phyloP scores from a whole-genome alignment of 345 rosid species.

The Acer saccharum region DNA sequence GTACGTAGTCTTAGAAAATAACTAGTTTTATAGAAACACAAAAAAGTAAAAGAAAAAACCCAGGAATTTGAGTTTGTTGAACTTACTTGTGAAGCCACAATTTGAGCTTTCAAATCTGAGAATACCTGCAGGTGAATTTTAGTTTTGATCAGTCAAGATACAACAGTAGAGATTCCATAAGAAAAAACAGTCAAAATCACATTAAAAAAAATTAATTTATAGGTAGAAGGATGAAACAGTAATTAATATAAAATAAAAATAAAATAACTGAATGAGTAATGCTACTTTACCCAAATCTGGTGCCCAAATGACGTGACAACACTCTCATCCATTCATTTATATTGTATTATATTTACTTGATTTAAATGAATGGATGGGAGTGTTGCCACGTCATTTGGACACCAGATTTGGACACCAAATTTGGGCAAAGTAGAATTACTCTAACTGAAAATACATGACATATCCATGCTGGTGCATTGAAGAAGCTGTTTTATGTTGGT shows the following conservation, averaged over 20 bases:
- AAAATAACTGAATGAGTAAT: too few relatives aligned
- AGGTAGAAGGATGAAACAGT: neutral
- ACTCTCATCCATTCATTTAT: too few relatives aligned
- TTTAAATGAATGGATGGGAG: too few relatives aligned
- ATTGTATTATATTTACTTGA: too few relatives aligned
- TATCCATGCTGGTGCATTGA: neutral
- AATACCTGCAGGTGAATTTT: slow-evolving; percentile 61
- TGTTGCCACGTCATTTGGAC: too few relatives aligned
- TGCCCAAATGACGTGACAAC: too few relatives aligned
- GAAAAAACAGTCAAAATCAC: slow-evolving; percentile 1
- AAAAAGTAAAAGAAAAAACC: neutral
- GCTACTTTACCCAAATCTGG: too few relatives aligned
- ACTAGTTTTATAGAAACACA: neutral
- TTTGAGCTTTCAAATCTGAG: slow-evolving; percentile 84
- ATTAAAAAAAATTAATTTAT: neutral
- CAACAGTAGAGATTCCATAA: neutral
- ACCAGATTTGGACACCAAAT: too few relatives aligned
- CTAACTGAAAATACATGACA: too few relatives aligned
- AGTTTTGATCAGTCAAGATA: slow-evolving; percentile 8
- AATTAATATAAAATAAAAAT: neutral
- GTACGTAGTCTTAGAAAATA: too few relatives aligned
- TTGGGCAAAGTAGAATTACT: too few relatives aligned
- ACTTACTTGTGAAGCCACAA: slow-evolving; percentile 87
- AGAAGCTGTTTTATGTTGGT: neutral
- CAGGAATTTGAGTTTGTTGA: neutral